Evolutionary conservation across 306 rosid genomes (phyloP).

Genomic region (Castanopsis chinensis): DNA sequence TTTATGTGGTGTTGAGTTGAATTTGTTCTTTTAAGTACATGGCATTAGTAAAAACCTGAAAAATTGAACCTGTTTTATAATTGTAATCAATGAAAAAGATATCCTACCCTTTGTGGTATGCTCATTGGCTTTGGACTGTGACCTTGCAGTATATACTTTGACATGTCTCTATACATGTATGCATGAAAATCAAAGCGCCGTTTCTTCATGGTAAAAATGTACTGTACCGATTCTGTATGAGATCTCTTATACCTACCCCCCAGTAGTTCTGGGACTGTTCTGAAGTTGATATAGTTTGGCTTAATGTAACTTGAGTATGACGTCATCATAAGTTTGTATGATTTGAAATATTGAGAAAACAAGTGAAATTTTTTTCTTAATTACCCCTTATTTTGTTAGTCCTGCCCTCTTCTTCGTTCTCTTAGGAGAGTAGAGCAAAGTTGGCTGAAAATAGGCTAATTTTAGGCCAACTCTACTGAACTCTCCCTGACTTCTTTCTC

Average conservation of each 20-base stretch:
- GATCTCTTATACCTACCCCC: background rate
- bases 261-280: background rate
- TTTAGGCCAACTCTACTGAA: no score
- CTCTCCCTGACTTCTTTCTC: background rate
- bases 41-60: background rate
- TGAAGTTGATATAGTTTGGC: background rate
- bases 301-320: background rate
- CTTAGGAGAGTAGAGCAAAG: no score
- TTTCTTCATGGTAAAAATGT: background rate
- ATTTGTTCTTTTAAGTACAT: background rate
- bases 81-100: background rate
- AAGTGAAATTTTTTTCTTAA: background rate
- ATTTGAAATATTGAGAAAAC: background rate
- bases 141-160: background rate
- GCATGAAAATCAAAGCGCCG: background rate
- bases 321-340: background rate
- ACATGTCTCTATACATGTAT: background rate
- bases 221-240: background rate
- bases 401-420: no score
- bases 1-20: background rate
- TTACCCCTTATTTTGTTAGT: background rate
- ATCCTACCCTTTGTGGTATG: background rate
- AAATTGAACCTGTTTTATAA: background rate
- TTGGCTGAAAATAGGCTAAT: no score
- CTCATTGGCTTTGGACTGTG: background rate